Evolutionary conservation across 768 basidiomycete species (phyloP).

Genomic region (Boletus subcaerulescens): DNA sequence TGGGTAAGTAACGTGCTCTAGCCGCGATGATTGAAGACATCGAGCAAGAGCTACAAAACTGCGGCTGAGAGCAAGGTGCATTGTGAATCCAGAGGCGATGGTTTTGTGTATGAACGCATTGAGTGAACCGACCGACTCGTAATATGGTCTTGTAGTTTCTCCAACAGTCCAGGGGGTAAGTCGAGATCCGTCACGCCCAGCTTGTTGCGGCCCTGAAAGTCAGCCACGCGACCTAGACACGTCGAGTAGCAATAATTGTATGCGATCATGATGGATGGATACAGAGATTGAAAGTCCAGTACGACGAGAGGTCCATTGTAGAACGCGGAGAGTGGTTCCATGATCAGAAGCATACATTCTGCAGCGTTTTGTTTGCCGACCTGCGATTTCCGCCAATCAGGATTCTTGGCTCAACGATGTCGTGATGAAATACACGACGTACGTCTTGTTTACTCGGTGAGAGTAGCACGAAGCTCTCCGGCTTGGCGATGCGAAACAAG

Average conservation of each 20-base stretch:
- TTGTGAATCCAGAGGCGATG: too few relatives aligned
- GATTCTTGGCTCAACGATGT: not conserved
- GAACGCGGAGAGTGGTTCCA: slow-evolving; percentile 92
- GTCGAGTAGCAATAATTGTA: slow-evolving; percentile 98
- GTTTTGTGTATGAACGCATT: not conserved
- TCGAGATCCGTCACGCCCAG: slow-evolving; percentile 80
- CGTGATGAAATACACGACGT: slow-evolving; percentile 16
- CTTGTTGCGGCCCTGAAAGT: slow-evolving; percentile 87
- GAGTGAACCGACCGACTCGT: slow-evolving; percentile 48
- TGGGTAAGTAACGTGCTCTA: too few relatives aligned
- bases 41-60: too few relatives aligned
- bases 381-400: slow-evolving; percentile 37
- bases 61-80: too few relatives aligned
- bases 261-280: slow-evolving; percentile 97
- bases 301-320: slow-evolving; percentile 92
- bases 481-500: slow-evolving; percentile 96
- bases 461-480: slow-evolving; percentile 86
- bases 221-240: slow-evolving; percentile 82
- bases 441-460: slow-evolving; percentile 90
- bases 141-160: slow-evolving; percentile 71
- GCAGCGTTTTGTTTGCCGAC: slow-evolving; percentile 96
- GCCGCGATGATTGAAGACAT: too few relatives aligned
- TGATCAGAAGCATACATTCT: slow-evolving; percentile 91
- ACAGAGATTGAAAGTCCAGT: slow-evolving; percentile 93
- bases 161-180: slow-evolving; percentile 63